Evolutionary conservation across 2,329 filamentous ascomycete genomes (phyloP).

Genomic region (Aspergillus oerlinghausenensis): DNA sequence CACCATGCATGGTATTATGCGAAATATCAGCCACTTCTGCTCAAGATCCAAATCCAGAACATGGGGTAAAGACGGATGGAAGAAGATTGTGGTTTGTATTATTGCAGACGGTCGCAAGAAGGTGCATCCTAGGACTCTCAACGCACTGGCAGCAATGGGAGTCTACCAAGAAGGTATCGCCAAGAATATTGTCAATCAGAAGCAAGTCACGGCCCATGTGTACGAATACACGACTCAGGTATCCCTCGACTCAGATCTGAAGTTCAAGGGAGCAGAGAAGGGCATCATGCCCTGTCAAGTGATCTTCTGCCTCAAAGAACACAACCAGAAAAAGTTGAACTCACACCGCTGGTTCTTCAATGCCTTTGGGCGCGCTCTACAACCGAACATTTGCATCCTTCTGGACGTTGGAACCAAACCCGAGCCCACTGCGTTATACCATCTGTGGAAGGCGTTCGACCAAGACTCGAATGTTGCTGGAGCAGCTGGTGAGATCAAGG

Average conservation of each 20-base stretch:
- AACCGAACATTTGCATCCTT: slow-evolving; percentile 93
- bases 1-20: slow-evolving; percentile 98
- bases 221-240: slow-evolving; percentile 99
- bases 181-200: slow-evolving; percentile 96
- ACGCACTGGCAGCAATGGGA: slow-evolving; percentile 92
- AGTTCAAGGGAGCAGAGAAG: slow-evolving; percentile 99
- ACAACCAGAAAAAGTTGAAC: slow-evolving; percentile 96
- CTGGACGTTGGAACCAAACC: slow-evolving; percentile 95
- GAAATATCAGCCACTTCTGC: slow-evolving; percentile 96
- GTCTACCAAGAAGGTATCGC: slow-evolving; percentile 98
- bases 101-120: slow-evolving; percentile 91
- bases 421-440: slow-evolving; percentile 84
- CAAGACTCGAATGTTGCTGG: slow-evolving; percentile 96
- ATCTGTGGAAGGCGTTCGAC: slow-evolving; percentile 98
- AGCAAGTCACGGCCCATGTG: slow-evolving; percentile 90
- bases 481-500: slow-evolving; percentile 95
- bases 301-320: slow-evolving; percentile 97
- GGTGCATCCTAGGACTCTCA: slow-evolving; percentile 87
- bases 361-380: slow-evolving; percentile 85
- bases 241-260: slow-evolving; percentile 88
- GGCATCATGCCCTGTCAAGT: slow-evolving; percentile 97
- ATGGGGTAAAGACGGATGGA: slow-evolving; percentile 96
- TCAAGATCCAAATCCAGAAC: slow-evolving; percentile 85
- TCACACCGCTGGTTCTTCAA: slow-evolving; percentile 99
- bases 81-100: slow-evolving; percentile 98